Base-by-base conservation (phyloP, 2,329 filamentous ascomycete species). In the Alternaria metachromatica region DNA sequence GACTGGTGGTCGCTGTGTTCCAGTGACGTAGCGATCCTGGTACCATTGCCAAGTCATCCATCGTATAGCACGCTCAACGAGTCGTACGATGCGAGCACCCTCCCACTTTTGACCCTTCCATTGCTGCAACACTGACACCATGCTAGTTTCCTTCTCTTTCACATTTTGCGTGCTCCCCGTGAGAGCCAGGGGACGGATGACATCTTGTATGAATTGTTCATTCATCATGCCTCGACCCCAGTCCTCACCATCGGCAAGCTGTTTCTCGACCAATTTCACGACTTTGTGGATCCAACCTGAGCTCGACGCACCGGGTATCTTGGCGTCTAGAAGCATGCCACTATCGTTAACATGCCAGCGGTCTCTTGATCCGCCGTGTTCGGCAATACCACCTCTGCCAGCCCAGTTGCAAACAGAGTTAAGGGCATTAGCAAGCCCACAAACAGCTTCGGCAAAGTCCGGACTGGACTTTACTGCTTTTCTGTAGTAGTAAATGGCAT, bases 321-420 rank as follows among this genome's bases (percentile, higher is more conserved):
- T 88, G 1, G 89, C 91, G 80, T 97, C 94, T 15, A 90, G 84
- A 21, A 98, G 87, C 87, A 93, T 92, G 11, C 94, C 94, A 41
- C 88, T 84, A 0, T 93, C 90, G 72, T 96, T 90, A 21, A 99
- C 94, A 78, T 99, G 96, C 92, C 96, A 98, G 44, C 93, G 89
- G 78, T 99, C 96, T 66, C 90, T 89, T 70, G 86, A 88, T 9
- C 92, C 93, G 55, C 84, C 85, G 57, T 90, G 86, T n/a, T 92
- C 86, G 25, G 92, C 85, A 49, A 97, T 90, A 1, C 96, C 96
- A 64, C 96, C 96, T 67, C 96, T 89, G 28, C 93, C 93, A 73
- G 88, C 87, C 96, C 96, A 99, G 74, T 95, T 92, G 77, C 96
- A 99, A 6, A 99, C 94, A 7, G 96, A 98, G 77, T 97, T 98